Evolutionary conservation across 352 stramenopile genomes (phyloP).

Genomic region (Phytophthora idaei): DNA sequence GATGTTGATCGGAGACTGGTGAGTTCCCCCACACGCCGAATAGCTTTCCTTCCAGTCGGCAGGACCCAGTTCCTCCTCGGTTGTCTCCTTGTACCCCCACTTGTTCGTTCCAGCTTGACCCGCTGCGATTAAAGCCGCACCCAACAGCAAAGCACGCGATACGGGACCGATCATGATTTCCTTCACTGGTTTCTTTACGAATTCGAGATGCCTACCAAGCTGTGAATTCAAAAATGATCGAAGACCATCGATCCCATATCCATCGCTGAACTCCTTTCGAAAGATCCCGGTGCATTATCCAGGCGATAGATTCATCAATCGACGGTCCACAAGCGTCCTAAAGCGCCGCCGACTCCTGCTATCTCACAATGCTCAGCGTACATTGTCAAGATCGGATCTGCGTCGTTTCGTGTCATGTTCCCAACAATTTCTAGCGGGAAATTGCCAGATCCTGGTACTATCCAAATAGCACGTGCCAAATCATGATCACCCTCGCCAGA

Average conservation of each 20-base stretch:
- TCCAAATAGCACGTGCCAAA: no score
- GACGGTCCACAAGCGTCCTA: conserved; percentile 18
- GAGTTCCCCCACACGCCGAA: conserved; percentile 37
- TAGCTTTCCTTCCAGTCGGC: conserved; percentile 50
- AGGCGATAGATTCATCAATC: conserved; percentile 4
- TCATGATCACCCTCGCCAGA: no score
- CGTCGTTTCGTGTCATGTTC: conserved; percentile 12
- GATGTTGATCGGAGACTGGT: conserved; percentile 70
- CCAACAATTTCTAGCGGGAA: no score
- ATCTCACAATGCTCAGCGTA: conserved; percentile 18
- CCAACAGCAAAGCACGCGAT: conserved; percentile 28
- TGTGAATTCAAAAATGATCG: conserved; percentile 11
- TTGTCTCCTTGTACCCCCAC: conserved; percentile 61
- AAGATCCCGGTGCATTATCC: conserved; percentile 8
- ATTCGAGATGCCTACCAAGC: conserved; percentile 8
- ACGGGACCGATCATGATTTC: conserved; percentile 24
- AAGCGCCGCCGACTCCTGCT: conserved; percentile 12
- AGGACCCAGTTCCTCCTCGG: conserved; percentile 38
- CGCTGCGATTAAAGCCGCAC: conserved; percentile 22
- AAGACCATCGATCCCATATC: not conserved
- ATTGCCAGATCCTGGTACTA: no score
- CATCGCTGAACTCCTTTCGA: not conserved
- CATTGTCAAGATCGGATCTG: conserved; percentile 32
- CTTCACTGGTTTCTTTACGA: not conserved
- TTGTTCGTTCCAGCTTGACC: conserved; percentile 28